phyloP scores from a whole-genome alignment of 2,329 filamentous ascomycete species.

The Phaeosphaeria sp. region DNA sequence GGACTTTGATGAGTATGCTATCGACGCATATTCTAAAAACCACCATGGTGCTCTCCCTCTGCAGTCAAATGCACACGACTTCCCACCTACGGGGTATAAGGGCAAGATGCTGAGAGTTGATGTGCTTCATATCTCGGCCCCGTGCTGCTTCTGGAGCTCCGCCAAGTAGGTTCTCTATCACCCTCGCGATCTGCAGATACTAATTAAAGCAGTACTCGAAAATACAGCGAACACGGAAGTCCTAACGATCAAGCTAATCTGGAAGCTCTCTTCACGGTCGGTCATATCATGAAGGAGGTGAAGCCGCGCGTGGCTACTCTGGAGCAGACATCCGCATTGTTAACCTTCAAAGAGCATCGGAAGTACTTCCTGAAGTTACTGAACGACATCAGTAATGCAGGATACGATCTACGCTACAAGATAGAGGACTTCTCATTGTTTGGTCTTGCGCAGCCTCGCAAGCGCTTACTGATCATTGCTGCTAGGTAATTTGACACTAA shows the following conservation, averaged over 20 bases:
- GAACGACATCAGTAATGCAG: constrained; percentile 18
- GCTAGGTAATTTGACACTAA: constrained; percentile 22
- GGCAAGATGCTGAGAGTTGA: constrained; percentile 9
- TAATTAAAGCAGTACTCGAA: neutral
- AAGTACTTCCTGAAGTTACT: constrained; percentile 17
- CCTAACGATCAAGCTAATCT: constrained; percentile 30
- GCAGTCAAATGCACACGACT: constrained; percentile 21
- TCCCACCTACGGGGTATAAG: constrained; percentile 2
- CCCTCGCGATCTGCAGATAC: constrained; percentile 12
- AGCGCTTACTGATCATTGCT: constrained; percentile 36
- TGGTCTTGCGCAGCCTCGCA: constrained; percentile 33
- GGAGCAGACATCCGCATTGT: constrained; percentile 24
- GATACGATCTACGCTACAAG: constrained; percentile 35
- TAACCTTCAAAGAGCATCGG: constrained; percentile 9
- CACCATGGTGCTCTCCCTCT: constrained; percentile 9
- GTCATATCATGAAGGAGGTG: constrained; percentile 6
- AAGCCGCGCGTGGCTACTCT: constrained; percentile 25
- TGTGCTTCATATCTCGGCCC: constrained; percentile 24
- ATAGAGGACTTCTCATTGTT: constrained; percentile 22
- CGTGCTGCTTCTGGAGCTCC: constrained; percentile 23
- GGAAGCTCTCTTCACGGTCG: constrained; percentile 24
- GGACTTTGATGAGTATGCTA: constrained; percentile 19
- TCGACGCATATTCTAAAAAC: constrained; percentile 23
- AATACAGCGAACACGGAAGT: constrained; percentile 1
- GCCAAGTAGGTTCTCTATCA: constrained; percentile 22